These are phyloP conservation scores for Fusarium nurragi DNA, from an alignment of 2,329 filamentous ascomycete species.

Conservation along the genomic window DNA sequence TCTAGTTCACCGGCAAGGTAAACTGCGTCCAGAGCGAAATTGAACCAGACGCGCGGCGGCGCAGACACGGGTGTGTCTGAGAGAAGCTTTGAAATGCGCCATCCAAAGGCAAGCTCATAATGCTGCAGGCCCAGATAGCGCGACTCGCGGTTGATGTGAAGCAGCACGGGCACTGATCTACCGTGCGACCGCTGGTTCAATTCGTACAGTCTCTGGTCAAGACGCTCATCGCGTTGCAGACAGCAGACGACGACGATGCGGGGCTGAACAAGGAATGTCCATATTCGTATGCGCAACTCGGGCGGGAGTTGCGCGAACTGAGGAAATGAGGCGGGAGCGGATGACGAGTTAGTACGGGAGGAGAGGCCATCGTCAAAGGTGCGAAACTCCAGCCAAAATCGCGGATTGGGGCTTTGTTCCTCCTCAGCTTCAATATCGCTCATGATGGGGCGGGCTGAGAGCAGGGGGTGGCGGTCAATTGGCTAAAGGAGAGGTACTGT, in stretches of 20 bases:
- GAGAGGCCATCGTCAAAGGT: slow-evolving; percentile 55
- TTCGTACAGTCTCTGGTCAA: slow-evolving; percentile 44
- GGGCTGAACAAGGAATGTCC: slow-evolving; percentile 56
- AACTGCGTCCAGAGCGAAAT: slow-evolving; percentile 58
- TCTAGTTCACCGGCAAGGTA: slow-evolving; percentile 60
- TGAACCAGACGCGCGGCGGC: slow-evolving; percentile 57
- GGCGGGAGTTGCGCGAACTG: slow-evolving; percentile 54
- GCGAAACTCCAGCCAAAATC: slow-evolving; percentile 59
- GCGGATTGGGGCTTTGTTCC: slow-evolving; percentile 42
- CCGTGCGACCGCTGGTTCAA: slow-evolving; percentile 42
- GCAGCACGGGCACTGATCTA: slow-evolving; percentile 52
- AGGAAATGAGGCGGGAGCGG: slow-evolving; percentile 44
- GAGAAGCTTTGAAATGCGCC: slow-evolving; percentile 56
- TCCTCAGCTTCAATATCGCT: slow-evolving; percentile 36
- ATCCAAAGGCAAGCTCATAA: slow-evolving; percentile 59
- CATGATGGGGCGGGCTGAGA: slow-evolving; percentile 23
- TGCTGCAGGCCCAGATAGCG: slow-evolving; percentile 53
- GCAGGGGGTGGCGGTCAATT: slow-evolving; percentile 9
- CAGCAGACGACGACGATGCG: slow-evolving; percentile 58
- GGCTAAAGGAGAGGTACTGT: background rate
- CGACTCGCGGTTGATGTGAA: slow-evolving; percentile 56
- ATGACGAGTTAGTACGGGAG: slow-evolving; percentile 10
- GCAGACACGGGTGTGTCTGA: slow-evolving; percentile 48
- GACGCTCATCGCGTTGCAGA: slow-evolving; percentile 47
- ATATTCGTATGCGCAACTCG: slow-evolving; percentile 61